phyloP scores from a whole-genome alignment of 768 basidiomycete genomes.

The Clavulina sp. region DNA sequence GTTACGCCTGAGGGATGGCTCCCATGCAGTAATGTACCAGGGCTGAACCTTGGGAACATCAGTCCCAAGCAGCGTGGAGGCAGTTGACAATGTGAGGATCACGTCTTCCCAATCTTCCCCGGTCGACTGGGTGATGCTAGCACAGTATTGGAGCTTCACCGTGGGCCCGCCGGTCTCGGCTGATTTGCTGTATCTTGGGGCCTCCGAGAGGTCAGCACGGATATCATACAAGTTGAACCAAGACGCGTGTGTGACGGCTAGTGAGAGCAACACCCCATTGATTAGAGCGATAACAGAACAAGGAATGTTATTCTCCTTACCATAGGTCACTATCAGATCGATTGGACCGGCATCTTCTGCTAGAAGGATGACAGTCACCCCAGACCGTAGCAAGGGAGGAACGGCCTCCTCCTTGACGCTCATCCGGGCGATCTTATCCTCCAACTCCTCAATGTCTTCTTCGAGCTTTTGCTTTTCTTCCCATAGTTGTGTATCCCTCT shows the following conservation, averaged over 20 bases:
- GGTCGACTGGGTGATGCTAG: slow-evolving; percentile 12
- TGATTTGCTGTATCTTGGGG: background rate
- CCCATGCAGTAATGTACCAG: no score
- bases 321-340: background rate
- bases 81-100: slow-evolving; percentile 11
- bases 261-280: background rate
- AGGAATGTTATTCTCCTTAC: background rate
- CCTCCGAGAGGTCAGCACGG: slow-evolving; percentile 4
- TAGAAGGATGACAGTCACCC: background rate
- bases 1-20: no score
- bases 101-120: slow-evolving; percentile 13
- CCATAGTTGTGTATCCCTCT: no score
- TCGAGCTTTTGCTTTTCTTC: background rate
- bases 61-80: slow-evolving; percentile 10
- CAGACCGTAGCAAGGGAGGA: background rate
- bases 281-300: background rate
- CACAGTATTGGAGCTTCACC: slow-evolving; percentile 11
- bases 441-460: background rate
- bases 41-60: slow-evolving; percentile 10
- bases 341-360: background rate
- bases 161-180: background rate
- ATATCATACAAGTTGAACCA: slow-evolving; percentile 13
- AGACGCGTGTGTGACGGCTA: slow-evolving; percentile 9
- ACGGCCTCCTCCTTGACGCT: background rate
- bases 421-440: background rate